These are phyloP conservation scores for Brassica carinata DNA, from an alignment of 345 rosid genomes.

Conservation along the genomic window DNA sequence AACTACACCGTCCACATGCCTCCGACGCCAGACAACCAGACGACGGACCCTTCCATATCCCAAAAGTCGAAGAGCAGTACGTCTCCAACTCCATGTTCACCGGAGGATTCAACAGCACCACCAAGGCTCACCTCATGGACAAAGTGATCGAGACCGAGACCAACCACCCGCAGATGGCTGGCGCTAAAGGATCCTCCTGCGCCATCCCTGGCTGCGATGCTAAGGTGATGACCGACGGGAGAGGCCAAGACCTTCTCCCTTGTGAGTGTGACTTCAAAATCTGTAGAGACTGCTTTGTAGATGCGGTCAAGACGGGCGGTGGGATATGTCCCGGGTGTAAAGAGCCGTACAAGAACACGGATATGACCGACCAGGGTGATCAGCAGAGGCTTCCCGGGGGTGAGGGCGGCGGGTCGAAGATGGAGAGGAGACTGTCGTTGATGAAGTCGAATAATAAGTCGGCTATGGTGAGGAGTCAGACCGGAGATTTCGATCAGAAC, in stretches of 20 bases:
- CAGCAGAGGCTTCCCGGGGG: slow-evolving; percentile 72
- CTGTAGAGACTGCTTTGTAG: slow-evolving; percentile 89
- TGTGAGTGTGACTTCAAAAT: slow-evolving; percentile 97
- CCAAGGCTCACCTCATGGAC: slow-evolving; percentile 94
- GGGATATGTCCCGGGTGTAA: slow-evolving; percentile 94
- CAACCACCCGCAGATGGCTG: slow-evolving; percentile 97
- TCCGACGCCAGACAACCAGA: slow-evolving; percentile 95
- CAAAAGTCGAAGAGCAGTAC: slow-evolving; percentile 96
- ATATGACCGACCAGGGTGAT: slow-evolving; percentile 61
- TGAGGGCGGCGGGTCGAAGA: slow-evolving; percentile 61
- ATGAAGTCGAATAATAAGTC: slow-evolving; percentile 87
- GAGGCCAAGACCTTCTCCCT: slow-evolving; percentile 89
- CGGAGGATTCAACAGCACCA: slow-evolving; percentile 86
- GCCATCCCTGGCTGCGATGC: slow-evolving; percentile 92
- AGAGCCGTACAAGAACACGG: slow-evolving; percentile 80
- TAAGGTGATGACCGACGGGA: slow-evolving; percentile 90
- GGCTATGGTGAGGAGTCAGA: slow-evolving; percentile 86
- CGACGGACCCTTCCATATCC: slow-evolving; percentile 88
- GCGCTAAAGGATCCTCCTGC: slow-evolving; percentile 89
- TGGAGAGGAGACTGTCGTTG: slow-evolving; percentile 92
- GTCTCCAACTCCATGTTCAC: slow-evolving; percentile 94
- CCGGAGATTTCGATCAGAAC: slow-evolving; percentile 93
- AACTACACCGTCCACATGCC: slow-evolving; percentile 92
- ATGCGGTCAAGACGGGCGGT: slow-evolving; percentile 84
- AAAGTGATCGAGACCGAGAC: slow-evolving; percentile 93